Evolutionary conservation across 805 yeast genomes (phyloP).

Genomic region (Myxozyma lipomycoides): DNA sequence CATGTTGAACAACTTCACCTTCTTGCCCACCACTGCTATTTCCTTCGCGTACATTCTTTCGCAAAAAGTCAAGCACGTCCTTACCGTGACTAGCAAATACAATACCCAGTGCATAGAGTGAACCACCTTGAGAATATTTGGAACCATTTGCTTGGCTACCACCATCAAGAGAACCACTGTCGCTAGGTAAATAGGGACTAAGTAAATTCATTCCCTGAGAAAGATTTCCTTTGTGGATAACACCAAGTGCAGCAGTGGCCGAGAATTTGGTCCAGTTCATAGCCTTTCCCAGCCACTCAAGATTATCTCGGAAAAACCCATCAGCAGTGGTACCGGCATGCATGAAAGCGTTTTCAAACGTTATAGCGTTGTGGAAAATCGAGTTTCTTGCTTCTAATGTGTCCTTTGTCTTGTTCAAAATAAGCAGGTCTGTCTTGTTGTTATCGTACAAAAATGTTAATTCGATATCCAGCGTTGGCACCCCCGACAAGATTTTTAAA

Average conservation of each 20-base stretch:
- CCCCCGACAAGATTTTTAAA: constrained; percentile 74
- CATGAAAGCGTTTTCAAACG: constrained; percentile 90
- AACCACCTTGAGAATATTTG: constrained; percentile 86
- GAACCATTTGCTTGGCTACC: constrained; percentile 25
- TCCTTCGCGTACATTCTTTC: constrained; percentile 57
- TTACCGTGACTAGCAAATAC: constrained; percentile 95
- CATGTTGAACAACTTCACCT: constrained; percentile 84
- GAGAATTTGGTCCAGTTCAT: constrained; percentile 97
- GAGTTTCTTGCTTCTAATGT: constrained; percentile 87
- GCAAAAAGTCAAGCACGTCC: constrained; percentile 70
- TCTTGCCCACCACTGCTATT: constrained; percentile 43
- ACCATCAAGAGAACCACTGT: constrained; percentile 45
- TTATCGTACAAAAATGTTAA: constrained; percentile 82
- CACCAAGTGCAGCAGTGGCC: constrained; percentile 97
- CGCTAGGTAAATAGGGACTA: constrained; percentile 86
- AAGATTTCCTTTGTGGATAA: constrained; percentile 90
- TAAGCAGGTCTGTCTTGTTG: constrained; percentile 78
- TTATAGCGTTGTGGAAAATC: constrained; percentile 90
- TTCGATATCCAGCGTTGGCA: constrained; percentile 90
- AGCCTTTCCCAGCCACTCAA: constrained; percentile 97
- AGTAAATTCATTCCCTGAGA: constrained; percentile 83
- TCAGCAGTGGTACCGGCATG: constrained; percentile 97
- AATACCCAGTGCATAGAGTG: constrained; percentile 86
- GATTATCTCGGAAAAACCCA: constrained; percentile 79
- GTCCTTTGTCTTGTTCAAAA: constrained; percentile 75